phyloP scores from a whole-genome alignment of 1,284 basidiomycete genomes.

The Sutorius eximius region DNA sequence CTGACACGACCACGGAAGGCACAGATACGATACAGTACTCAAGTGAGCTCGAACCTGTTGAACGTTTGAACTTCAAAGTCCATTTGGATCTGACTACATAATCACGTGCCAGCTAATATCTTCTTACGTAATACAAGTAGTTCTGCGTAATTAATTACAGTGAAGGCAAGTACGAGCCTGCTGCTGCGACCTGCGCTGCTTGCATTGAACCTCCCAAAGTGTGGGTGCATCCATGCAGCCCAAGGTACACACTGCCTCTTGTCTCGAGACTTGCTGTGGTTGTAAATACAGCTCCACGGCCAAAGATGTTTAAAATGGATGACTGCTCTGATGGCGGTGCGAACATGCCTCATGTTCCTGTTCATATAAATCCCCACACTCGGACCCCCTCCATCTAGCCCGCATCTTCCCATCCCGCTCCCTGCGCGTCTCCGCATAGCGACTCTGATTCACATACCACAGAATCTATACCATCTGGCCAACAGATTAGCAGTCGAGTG shows the following conservation, averaged over 20 bases:
- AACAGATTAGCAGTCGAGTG: background rate
- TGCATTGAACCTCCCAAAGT: too few species aligned
- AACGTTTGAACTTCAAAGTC: too few species aligned
- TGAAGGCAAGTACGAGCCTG: too few species aligned
- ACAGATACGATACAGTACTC: too few species aligned
- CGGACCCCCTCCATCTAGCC: background rate
- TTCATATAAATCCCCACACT: background rate
- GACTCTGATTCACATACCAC: background rate
- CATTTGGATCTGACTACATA: too few species aligned
- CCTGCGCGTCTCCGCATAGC: background rate
- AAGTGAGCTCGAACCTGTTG: too few species aligned
- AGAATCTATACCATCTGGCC: background rate
- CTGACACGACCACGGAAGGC: too few species aligned
- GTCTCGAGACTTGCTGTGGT: background rate
- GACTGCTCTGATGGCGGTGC: slow-evolving; percentile 4
- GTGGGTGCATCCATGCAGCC: background rate
- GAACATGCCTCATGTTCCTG: slow-evolving; percentile 3
- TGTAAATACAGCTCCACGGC: background rate
- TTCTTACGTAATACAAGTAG: too few species aligned
- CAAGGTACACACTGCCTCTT: background rate
- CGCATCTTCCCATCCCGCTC: background rate
- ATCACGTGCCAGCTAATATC: too few species aligned
- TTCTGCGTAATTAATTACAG: too few species aligned
- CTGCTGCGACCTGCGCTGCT: background rate
- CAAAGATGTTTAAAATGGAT: slow-evolving; percentile 1